phyloP scores from a whole-genome alignment of 2,329 filamentous ascomycete species.

The Ophiostoma sp. region DNA sequence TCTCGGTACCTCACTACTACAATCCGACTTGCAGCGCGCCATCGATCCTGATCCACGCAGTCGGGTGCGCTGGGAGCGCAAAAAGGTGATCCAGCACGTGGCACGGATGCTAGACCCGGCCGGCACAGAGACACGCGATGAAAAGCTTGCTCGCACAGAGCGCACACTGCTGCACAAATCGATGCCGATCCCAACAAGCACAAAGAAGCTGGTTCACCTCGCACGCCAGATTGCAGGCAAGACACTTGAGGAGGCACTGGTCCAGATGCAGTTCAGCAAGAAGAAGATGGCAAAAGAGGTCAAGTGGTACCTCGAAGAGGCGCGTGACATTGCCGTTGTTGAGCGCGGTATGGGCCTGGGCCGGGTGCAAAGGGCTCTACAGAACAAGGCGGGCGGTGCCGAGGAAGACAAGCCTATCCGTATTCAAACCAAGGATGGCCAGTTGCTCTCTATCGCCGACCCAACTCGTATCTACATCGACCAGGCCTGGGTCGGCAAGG shows the following conservation, averaged over 20 bases:
- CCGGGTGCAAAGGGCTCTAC: slow-evolving; percentile 33
- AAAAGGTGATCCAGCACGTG: slow-evolving; percentile 74
- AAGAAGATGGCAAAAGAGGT: slow-evolving; percentile 87
- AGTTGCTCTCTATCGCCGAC: slow-evolving; percentile 64
- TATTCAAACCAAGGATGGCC: slow-evolving; percentile 70
- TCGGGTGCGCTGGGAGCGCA: slow-evolving; percentile 72
- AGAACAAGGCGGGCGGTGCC: slow-evolving; percentile 28
- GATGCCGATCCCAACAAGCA: slow-evolving; percentile 70
- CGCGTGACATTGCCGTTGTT: slow-evolving; percentile 74
- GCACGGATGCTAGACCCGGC: slow-evolving; percentile 59
- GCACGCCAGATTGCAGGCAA: slow-evolving; percentile 88
- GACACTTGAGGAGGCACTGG: slow-evolving; percentile 85
- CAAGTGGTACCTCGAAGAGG: slow-evolving; percentile 69
- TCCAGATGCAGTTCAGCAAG: slow-evolving; percentile 92
- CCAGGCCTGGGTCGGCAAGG: slow-evolving; percentile 79
- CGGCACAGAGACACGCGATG: slow-evolving; percentile 47
- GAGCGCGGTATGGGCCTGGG: slow-evolving; percentile 78
- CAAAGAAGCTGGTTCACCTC: slow-evolving; percentile 86
- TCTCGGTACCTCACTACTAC: slow-evolving; percentile 36
- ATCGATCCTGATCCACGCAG: slow-evolving; percentile 70
- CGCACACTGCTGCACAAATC: slow-evolving; percentile 54
- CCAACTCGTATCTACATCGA: slow-evolving; percentile 82
- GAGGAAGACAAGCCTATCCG: slow-evolving; percentile 41
- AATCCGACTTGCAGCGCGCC: slow-evolving; percentile 53
- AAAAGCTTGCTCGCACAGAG: slow-evolving; percentile 62